A percentile compares a stretch with the other conserved stretches of the same genome.
phyloP scores from a whole-genome alignment of 139 green algal genomes.

The Chlamydomonas eustigma region DNA sequence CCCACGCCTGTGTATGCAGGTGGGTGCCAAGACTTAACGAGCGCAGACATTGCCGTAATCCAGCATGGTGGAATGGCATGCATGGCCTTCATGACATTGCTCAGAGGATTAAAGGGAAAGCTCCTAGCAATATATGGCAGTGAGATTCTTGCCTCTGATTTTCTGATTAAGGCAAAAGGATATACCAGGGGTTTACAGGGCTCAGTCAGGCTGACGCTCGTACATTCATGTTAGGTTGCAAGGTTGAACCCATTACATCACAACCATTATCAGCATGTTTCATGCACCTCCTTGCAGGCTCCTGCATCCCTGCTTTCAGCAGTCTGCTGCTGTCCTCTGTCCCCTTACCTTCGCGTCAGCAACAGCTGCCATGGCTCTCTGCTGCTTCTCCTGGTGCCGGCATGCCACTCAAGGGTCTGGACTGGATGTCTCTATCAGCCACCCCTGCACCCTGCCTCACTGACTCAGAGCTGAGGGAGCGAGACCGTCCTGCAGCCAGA shows the following conservation, averaged over 20 bases:
- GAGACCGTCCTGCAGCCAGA: background rate
- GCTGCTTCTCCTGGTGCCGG: background rate
- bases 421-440: constrained; percentile 1
- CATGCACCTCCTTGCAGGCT: background rate
- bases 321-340: constrained; percentile 11
- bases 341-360: background rate
- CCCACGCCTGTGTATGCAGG: background rate
- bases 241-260: no score
- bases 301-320: background rate
- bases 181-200: no score
- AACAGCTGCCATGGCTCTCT: background rate
- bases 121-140: no score
- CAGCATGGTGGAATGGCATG: no score
- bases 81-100: no score
- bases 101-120: no score
- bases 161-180: no score
- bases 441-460: background rate
- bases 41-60: background rate
- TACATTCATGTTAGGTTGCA: no score
- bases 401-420: constrained; percentile 6
- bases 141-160: no score
- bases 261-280: no score
- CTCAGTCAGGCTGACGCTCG: no score
- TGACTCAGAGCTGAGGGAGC: background rate
- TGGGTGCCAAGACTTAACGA: background rate